Evolutionary conservation across 305 asterid species (phyloP), one percentile per base, ranked within the genome.

Genomic region (Nicotiana rustica): DNA sequence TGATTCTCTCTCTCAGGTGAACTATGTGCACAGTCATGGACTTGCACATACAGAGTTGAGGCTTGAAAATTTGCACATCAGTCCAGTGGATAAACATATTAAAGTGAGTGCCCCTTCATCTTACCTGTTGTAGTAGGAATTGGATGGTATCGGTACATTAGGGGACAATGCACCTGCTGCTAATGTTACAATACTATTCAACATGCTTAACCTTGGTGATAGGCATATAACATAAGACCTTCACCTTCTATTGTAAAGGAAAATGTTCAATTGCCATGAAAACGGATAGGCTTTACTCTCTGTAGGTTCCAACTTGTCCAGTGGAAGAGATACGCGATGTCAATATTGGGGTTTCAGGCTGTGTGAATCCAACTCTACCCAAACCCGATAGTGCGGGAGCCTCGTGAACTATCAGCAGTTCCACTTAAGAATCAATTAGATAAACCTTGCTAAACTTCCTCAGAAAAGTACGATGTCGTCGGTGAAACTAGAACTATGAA

Each of bases 41-140:
- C 97, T 96, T 83, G 99, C 97, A 25, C 99, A 96, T 88, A 96
- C 98, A 62, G 97, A 94, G 89, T 81, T 96, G 90, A 96, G 92
- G 82, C 93, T 96, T 36, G 98, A 96, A 89, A 96, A 91, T 87
- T 88, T 96, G 93, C 99, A 94, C 81, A 90, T 96, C 85, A 85
- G 99, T 89, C 94, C 97, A 1, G 94, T 96, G 80, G 99, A 96
- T 85, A 89, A 88, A 79, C 99, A 96, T 89, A 91, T 96, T 84
- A 96, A 94, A 88, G 98, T 96, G 89, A 90, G 96, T 88, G 67
- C 47, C 14, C 61, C 61, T 75, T 25, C 65, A 25, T 1, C 29
- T 75, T 49, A 14, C 19, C 47, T 75, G n/a, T 25, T 75, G 65
- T 49, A 52, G 65, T 75, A 29, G 79, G 25, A 36, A 25, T 49